A percentile compares a stretch with the other conserved stretches of the same genome.
These are phyloP conservation scores for Suhomyces coccinellae DNA, from an alignment of 1,139 yeast genomes.

Conservation along the genomic window DNA sequence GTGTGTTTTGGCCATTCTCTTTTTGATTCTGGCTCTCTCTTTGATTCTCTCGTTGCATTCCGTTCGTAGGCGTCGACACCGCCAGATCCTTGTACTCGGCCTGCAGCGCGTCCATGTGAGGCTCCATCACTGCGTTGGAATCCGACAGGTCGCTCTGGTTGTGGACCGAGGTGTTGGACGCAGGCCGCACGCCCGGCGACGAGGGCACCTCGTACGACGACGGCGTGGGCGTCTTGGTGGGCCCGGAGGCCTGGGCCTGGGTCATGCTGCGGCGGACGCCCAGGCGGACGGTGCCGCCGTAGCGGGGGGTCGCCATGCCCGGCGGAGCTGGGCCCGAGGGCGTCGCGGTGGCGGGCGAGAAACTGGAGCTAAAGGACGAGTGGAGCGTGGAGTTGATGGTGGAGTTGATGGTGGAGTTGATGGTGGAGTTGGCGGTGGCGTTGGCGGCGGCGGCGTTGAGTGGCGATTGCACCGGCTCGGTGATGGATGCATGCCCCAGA, in stretches of 20 bases:
- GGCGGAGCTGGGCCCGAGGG: too few relatives aligned
- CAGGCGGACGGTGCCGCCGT: slow-evolving; percentile 1
- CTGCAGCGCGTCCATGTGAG: slow-evolving; percentile 1
- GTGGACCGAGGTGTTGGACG: slow-evolving; percentile 28
- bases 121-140: slow-evolving; percentile 27
- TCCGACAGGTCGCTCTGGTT: slow-evolving; percentile 47
- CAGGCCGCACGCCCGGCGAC: slow-evolving; percentile 38
- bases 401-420: slow-evolving; percentile 9
- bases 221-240: slow-evolving; percentile 43
- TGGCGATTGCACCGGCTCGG: too few relatives aligned
- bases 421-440: slow-evolving; percentile 9
- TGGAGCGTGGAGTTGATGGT: slow-evolving; percentile 6
- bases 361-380: neutral
- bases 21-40: too few relatives aligned
- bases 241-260: slow-evolving; percentile 10
- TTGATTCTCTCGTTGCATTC: too few relatives aligned
- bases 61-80: slow-evolving; percentile 11
- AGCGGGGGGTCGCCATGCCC: slow-evolving; percentile 4
- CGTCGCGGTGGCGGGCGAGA: slow-evolving; percentile 1
- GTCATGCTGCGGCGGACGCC: slow-evolving; percentile 13
- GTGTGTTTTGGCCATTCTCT: too few relatives aligned
- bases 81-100: slow-evolving; percentile 11
- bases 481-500: too few relatives aligned
- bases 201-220: slow-evolving; percentile 46
- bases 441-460: slow-evolving; percentile 3